These are phyloP conservation scores for Helicostylum pulchrum DNA, from an alignment of 192 early-diverging fungal genomes.

Conservation along the genomic window DNA sequence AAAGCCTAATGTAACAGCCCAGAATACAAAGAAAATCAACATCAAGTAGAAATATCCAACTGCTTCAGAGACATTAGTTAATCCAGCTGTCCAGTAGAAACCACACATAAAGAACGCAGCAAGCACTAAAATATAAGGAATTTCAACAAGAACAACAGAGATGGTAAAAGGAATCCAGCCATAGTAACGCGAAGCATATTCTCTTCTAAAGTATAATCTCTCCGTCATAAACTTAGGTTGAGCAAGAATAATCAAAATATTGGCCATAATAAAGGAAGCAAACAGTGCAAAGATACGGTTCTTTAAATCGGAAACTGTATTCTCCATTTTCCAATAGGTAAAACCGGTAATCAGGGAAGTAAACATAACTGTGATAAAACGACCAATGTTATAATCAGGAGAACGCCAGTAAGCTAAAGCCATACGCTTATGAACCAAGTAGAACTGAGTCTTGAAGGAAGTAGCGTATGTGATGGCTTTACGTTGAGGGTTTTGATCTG, in stretches of 20 bases:
- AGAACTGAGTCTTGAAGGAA: conserved; percentile 43
- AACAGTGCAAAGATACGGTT: conserved; percentile 74
- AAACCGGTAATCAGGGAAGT: conserved; percentile 62
- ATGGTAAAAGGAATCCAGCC: conserved; percentile 64
- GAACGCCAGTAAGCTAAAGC: conserved; percentile 65
- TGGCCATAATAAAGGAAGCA: conserved; percentile 59
- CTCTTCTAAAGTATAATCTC: conserved; percentile 62
- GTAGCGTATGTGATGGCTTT: conserved; percentile 43
- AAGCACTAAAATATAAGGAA: conserved; percentile 61
- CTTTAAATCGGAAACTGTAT: conserved; percentile 54
- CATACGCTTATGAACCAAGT: conserved; percentile 64
- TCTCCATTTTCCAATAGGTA: conserved; percentile 62
- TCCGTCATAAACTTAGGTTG: conserved; percentile 65
- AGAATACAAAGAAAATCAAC: conserved; percentile 57
- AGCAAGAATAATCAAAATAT: conserved; percentile 66
- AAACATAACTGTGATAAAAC: conserved; percentile 56
- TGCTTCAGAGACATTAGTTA: conserved; percentile 47
- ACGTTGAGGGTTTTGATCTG: conserved; percentile 28
- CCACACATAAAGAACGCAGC: conserved; percentile 63
- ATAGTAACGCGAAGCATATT: conserved; percentile 66
- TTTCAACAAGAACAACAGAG: conserved; percentile 61
- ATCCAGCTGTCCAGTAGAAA: conserved; percentile 74
- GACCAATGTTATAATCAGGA: conserved; percentile 73
- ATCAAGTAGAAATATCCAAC: conserved; percentile 65
- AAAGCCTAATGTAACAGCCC: conserved; percentile 65